Conservation (phyloP, 2,329 filamentous ascomycete genomes). For the Ceratocystis diversiconidia region DNA sequence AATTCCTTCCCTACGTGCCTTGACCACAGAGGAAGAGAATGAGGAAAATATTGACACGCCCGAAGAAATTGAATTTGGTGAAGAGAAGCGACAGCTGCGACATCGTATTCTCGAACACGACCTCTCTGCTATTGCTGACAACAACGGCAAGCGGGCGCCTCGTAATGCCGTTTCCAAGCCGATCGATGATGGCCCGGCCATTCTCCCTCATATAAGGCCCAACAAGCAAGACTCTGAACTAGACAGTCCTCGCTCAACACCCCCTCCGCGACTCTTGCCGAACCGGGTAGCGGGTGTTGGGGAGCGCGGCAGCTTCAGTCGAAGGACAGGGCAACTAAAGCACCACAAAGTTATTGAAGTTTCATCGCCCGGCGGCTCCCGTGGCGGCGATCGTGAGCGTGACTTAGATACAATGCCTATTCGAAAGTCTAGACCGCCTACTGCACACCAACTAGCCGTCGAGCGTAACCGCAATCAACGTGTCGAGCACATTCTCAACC, state of each 20-base stretch:
- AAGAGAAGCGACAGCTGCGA: constrained; percentile 58
- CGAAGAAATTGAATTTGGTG: constrained; percentile 56
- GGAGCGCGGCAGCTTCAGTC: constrained; percentile 23
- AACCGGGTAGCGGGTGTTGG: constrained; percentile 24
- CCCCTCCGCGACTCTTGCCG: constrained; percentile 20
- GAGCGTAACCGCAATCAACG: constrained; percentile 64
- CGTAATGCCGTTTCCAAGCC: constrained; percentile 26
- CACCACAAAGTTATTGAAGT: constrained; percentile 43
- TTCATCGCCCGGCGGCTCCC: constrained; percentile 43
- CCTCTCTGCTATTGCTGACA: constrained; percentile 51
- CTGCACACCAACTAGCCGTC: constrained; percentile 68
- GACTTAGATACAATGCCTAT: constrained; percentile 31
- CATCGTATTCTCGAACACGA: constrained; percentile 64
- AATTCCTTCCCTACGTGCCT: constrained; percentile 50
- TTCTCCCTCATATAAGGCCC: constrained; percentile 48
- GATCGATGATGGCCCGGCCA: constrained; percentile 41
- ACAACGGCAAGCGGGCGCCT: constrained; percentile 42
- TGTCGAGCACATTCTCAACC: constrained; percentile 68
- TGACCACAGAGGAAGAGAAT: constrained; percentile 51
- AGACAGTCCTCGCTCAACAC: constrained; percentile 33
- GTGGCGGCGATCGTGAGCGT: constrained; percentile 35
- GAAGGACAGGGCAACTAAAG: constrained; percentile 32
- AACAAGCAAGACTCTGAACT: constrained; percentile 43
- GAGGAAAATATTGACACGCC: constrained; percentile 61
- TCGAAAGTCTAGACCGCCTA: constrained; percentile 58